Conservation (phyloP, 352 stramenopile genomes). For the Blastocystis sp. region DNA sequence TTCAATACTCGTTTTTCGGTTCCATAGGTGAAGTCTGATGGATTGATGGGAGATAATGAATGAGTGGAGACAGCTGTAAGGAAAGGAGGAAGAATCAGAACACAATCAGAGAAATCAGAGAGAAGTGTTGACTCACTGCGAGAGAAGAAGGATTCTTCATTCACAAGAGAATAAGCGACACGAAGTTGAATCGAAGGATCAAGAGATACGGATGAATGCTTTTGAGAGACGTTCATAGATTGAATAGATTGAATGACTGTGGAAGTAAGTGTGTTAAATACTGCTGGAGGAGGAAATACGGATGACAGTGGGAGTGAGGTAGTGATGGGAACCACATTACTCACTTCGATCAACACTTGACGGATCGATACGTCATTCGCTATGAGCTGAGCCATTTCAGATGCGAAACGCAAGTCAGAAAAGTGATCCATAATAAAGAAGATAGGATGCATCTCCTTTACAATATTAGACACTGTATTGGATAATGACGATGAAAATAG, state of each 20-base stretch:
- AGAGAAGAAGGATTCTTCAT: background rate
- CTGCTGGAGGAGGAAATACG: background rate
- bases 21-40: background rate
- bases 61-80: background rate
- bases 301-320: background rate
- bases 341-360: background rate
- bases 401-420: background rate
- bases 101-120: background rate
- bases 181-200: background rate
- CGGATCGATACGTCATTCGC: background rate
- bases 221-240: background rate
- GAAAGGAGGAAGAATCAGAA: slow-evolving; percentile 12
- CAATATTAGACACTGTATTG: background rate
- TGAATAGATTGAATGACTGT: background rate
- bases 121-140: background rate
- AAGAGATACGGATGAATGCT: background rate
- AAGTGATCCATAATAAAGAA: background rate
- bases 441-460: background rate
- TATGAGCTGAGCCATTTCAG: background rate
- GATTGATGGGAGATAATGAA: background rate
- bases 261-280: background rate
- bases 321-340: background rate
- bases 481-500: background rate
- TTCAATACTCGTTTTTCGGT: background rate
- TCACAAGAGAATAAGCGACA: background rate